phyloP scores from a whole-genome alignment of 73 alveolate genomes.

The Stentor roeselii region DNA sequence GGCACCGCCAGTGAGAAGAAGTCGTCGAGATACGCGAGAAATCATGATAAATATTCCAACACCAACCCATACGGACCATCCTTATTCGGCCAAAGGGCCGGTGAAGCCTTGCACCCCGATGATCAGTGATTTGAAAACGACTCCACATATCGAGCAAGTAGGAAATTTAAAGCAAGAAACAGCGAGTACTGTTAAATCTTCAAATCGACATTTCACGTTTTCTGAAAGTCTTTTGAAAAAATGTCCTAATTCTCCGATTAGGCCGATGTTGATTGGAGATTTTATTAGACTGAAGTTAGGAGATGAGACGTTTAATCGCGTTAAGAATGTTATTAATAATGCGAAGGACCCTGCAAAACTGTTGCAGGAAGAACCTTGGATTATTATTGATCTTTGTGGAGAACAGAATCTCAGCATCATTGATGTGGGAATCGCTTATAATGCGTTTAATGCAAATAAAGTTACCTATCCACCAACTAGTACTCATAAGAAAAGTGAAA shows the following conservation, averaged over 20 bases:
- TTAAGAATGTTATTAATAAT: not conserved
- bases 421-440: constrained; percentile 29
- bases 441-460: constrained; percentile 24
- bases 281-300: constrained; percentile 18
- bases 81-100: not conserved
- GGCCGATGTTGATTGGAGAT: constrained; percentile 27
- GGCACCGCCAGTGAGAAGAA: not conserved
- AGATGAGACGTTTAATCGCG: constrained; percentile 6
- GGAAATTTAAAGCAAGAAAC: not conserved
- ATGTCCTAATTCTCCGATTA: constrained; percentile 20
- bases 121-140: not conserved
- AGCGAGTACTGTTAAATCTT: not conserved
- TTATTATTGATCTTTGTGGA: constrained; percentile 20
- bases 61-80: constrained; percentile 15
- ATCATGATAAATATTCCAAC: constrained; percentile 28
- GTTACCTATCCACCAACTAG: constrained; percentile 16
- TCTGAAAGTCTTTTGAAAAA: constrained; percentile 22
- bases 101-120: not conserved
- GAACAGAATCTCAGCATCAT: constrained; percentile 24
- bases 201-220: not conserved
- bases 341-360: constrained; percentile 2
- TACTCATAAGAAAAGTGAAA: not conserved
- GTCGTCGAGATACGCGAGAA: not conserved
- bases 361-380: constrained; percentile 12
- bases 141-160: constrained; percentile 4